Evolutionary conservation across 2,329 filamentous ascomycete genomes (phyloP), one percentile per base, ranked within the genome.

Genomic region (Cryphonectria naterciae): DNA sequence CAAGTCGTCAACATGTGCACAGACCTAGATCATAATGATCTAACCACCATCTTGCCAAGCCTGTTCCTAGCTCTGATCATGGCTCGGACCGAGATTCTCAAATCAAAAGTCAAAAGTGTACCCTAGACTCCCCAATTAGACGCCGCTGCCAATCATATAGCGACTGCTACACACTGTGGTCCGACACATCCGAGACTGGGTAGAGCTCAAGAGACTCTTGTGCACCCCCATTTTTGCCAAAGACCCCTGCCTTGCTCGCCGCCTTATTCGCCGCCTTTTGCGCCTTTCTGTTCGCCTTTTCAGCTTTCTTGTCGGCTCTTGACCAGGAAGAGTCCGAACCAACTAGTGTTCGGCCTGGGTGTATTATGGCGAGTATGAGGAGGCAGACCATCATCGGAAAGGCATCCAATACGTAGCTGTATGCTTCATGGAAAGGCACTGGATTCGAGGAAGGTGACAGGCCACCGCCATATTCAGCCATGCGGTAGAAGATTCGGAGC

Each of bases 401-500:
- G 0, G 86, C 86, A 75, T 91, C 88, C 1, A 85, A 78, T 0
- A 74, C 68, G 82, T 83, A 86, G 37, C 84, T 82, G 76, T 87
- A 91, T 4, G 76, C 81, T 74, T 89, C 87, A 72, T 87, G 80
- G 58, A 78, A 82, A 0, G 85, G 82, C 28, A 87, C 79, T 0
- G 80, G 78, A 75, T 85, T 86, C n/a, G 78, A 74, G 7, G 37
- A n/a, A 22, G 76, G 74, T 56, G 78, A 77, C 28, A 85, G 75
- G 15, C 85, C 86, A 4, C 80, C 79, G 0, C 82, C 81, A 75
- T 86, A 91, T 76, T 91, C 88, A 67, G 82, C 78, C 1, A 92
- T 81, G 41, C 88, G 87, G 78, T 86, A 92, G 73, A 89, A 84
- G 76, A 91, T 90, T 46, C 89, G 86, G 39, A 84, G 77, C 82